Evolutionary conservation across 352 stramenopile species (phyloP), one percentile per base, ranked within the genome.

Genomic region (Globisporangium nunn): DNA sequence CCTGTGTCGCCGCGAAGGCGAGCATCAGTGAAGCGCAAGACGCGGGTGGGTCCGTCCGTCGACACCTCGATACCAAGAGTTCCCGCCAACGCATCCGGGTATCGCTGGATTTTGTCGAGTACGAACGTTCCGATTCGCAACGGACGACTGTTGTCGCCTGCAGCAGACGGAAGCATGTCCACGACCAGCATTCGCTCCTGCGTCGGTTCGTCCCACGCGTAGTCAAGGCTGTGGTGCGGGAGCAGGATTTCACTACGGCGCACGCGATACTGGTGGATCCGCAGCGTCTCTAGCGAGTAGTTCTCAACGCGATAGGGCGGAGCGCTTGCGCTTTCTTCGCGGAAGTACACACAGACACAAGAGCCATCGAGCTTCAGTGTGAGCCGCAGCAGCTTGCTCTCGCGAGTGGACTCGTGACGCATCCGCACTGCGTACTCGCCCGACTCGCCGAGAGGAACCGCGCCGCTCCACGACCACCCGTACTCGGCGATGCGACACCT

Each of bases 261-360:
- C 2, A 95, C 86, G 29, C 81, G 72, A 37, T 88, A 76, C 60
- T 94, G 86, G 39, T 95, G 84, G 28, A 91, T 81, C 48, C 86
- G 84, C 50, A 95, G 72, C 18, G 86, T 95, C 63, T 95, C 86
- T 17, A 95, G 60, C 30, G 86, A 95, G 66, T 91, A 95, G 44
- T 95, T 95, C 37, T 95, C 86, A 37, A 95, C 80, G 18, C 86
- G 84, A 60, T 94, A 95, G 33, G 86, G 86, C 4, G 86, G 84
- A 5, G 75, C 80, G 54, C 74, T 89, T 6, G 78, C 85, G 31
- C 66, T 84, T 61, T 93, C 83, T 68, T 92, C 83, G 28, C 78
- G 74, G 33, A 93, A 78, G 57, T 88, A 92, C 10, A 90, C 78
- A 46, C 79, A 93, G n/a, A 93, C 62, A 35, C 83, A 90, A 5